Evolutionary conservation across 176 grass and related monocot species (phyloP).

Genomic region (Phoenix roebelenii): DNA sequence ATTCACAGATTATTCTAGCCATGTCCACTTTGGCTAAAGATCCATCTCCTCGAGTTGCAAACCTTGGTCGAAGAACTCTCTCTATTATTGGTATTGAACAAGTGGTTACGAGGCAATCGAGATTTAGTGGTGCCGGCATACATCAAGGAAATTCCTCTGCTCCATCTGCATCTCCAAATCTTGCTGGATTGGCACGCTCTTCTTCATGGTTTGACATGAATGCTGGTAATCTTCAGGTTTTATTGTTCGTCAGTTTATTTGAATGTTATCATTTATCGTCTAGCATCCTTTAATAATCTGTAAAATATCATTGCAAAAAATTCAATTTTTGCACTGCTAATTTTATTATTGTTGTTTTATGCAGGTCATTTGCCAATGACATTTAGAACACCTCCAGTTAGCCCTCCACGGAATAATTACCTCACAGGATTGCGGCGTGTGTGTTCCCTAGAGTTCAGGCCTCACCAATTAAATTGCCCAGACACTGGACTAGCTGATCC

Average conservation of each 20-base stretch:
- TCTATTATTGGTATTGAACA: slow-evolving; percentile 74
- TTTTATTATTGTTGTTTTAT: slow-evolving; percentile 1
- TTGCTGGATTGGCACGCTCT: slow-evolving; percentile 70
- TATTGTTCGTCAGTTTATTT: neutral
- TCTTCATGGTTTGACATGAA: slow-evolving; percentile 98
- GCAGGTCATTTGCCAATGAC: slow-evolving; percentile 62
- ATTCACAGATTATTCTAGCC: slow-evolving; percentile 70
- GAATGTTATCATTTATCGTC: no score
- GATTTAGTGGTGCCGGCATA: slow-evolving; percentile 49
- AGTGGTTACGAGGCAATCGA: slow-evolving; percentile 64
- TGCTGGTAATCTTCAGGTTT: slow-evolving; percentile 42
- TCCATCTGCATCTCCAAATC: slow-evolving; percentile 40
- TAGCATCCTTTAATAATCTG: no score
- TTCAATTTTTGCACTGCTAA: no score
- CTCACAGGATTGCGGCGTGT: slow-evolving; percentile 75
- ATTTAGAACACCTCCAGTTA: slow-evolving; percentile 96
- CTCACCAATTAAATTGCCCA: slow-evolving; percentile 61
- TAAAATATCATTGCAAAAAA: no score
- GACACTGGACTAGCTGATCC: slow-evolving; percentile 78
- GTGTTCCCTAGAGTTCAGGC: slow-evolving; percentile 87
- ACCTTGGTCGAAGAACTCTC: slow-evolving; percentile 59
- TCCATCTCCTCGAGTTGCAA: slow-evolving; percentile 69
- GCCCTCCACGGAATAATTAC: slow-evolving; percentile 83
- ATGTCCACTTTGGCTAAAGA: slow-evolving; percentile 84
- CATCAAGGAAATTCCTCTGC: slow-evolving; percentile 52